Evolutionary conservation across 331 rosid species (phyloP), one percentile per base, ranked within the genome.

Genomic region (Pyracantha coccinea): DNA sequence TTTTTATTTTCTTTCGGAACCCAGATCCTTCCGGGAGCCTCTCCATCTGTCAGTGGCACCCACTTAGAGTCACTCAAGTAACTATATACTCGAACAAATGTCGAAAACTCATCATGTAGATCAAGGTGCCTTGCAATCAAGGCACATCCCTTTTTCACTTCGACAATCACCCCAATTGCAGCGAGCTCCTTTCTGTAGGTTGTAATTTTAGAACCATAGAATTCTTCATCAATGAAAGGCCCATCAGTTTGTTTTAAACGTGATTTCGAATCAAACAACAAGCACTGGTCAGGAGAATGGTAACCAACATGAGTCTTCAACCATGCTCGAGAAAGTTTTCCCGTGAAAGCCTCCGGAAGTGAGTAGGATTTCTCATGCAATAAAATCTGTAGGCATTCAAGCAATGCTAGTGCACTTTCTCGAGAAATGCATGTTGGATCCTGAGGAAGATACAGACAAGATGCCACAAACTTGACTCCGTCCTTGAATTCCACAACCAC

Each of bases 281-380:
- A 72, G 66, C 89, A 80, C 59, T 86, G 50, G 19, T 70, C n/a
- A 12, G 96, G 96, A 66, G 86, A 14, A 27, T 25, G 47, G 59
- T 86, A 88, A 54, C 88, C 96, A 52, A 45, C 72, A 71, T 73
- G 57, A 5, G 97, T 86, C 90, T 83, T 89, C 75, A 91, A 73
- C 91, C 96, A 91, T 33, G 68, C 25, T 58, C 1, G 15, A 14
- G 88, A 87, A 70, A 89, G 63, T 55, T 57, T 83, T 32, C 62
- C 25, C 12, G 1, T 27, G 58, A 81, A 82, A 50, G 24, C 78
- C 1, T 66, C 86, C 3, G 76, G 61, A 50, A 82, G 62, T 24
- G 74, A 0, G 27, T 55, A 14, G 25, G 7, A 63, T 12, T 27
- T 23, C 63, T 67, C 38, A 10, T 28, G 23, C 44, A 21, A 14